Base-by-base conservation (phyloP, 2,329 filamentous ascomycete species). In the Xylariaceae sp. region DNA sequence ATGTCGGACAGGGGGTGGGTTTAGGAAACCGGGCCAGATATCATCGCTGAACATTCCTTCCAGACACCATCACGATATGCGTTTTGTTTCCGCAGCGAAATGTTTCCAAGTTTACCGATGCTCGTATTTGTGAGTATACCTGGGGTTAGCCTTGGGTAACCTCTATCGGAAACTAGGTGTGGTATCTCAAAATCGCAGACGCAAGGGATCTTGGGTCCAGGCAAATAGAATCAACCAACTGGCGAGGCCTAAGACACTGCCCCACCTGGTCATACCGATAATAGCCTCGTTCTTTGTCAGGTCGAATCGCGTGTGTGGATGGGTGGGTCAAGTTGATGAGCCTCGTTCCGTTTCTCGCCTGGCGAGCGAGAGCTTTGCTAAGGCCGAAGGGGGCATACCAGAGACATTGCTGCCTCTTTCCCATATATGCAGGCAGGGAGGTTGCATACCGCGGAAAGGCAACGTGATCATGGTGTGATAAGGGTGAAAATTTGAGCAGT, bases 241-340 rank as follows among this genome's bases (percentile, higher is more conserved):
- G 59, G 49, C 57, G 61, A 63, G 56, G 30, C 59, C 55, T 60
- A 61, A 66, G 63, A 66, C 63, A 68, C 54, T 54, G 66, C 62
- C 65, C 63, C 63, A 59, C 62, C 59, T 59, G 63, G 59, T 66
- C 64, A 60, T 65, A 61, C 69, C 68, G 69, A 70, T 54, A 48
- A 61, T 70, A 70, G 63, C 69, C 69, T 68, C 53, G 54, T 53
- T 62, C 64, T 62, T 64, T 59, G 55, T 62, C 49, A 55, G 30
- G 56, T 47, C 15, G 49, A 48, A 53, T 54, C 34, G 39, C 15
- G 44, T 13, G 51, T 42, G 48, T 15, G 50, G 37, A 54, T 44
- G 37, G 35, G 23, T 37, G 51, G 35, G 45, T 48, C 15, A 18
- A n/a, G 23, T 35, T 48, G 18, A 13, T 56, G 17, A 53, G 56